phyloP scores from a whole-genome alignment of 1,139 yeast genomes.

The Schwanniomyces etchellsii region DNA sequence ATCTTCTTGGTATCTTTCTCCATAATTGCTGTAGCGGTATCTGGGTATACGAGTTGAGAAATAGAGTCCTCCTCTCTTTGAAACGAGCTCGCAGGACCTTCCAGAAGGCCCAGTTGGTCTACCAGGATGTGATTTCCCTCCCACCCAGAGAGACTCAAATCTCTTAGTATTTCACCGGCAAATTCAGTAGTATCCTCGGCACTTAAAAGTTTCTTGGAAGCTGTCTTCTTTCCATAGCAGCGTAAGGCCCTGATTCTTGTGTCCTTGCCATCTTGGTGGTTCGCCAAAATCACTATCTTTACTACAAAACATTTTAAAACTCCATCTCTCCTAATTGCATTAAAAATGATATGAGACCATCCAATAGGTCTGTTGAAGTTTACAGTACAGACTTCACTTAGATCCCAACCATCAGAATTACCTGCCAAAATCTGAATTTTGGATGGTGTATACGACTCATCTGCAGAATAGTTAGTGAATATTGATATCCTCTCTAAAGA shows the following conservation, averaged over 20 bases:
- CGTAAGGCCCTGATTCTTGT: conserved; percentile 76
- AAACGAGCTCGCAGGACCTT: not conserved
- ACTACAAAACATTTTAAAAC: conserved; percentile 70
- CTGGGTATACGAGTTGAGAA: conserved; percentile 5
- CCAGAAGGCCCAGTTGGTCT: conserved; percentile 1
- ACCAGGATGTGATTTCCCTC: conserved; percentile 7
- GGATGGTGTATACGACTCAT: conserved; percentile 92
- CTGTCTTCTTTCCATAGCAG: conserved; percentile 33
- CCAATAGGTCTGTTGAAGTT: conserved; percentile 73
- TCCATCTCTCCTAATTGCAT: conserved; percentile 52
- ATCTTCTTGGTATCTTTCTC: conserved; percentile 21
- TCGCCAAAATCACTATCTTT: conserved; percentile 64
- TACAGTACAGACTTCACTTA: conserved; percentile 65
- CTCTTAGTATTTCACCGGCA: conserved; percentile 20
- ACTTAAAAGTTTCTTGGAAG: conserved; percentile 4
- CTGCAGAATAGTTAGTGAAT: conserved; percentile 60
- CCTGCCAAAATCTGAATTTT: conserved; percentile 73
- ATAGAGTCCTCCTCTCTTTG: conserved; percentile 5
- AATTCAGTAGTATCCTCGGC: conserved; percentile 2
- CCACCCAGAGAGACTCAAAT: conserved; percentile 25
- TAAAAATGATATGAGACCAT: conserved; percentile 75
- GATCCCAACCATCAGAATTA: conserved; percentile 73
- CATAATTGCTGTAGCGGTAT: conserved; percentile 2
- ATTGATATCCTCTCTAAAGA: conserved; percentile 64
- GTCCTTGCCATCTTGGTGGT: conserved; percentile 96